Base-by-base conservation (phyloP, 2,329 filamentous ascomycete species). In the Pseudogymnoascus sp. region DNA sequence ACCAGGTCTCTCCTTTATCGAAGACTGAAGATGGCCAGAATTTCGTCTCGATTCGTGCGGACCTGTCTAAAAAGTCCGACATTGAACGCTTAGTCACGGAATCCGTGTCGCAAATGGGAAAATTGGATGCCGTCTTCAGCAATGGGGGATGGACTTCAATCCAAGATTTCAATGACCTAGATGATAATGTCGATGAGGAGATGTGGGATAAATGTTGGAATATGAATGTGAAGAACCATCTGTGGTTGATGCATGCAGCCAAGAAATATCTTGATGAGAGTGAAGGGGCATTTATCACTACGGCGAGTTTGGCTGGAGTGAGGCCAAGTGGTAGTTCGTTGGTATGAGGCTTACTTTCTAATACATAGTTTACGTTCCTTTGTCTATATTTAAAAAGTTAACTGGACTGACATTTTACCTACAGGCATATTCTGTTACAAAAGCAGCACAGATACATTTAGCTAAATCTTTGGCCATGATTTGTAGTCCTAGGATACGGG, bases 51-150 rank as follows among this genome's bases (percentile, higher is more conserved):
- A 75, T 93, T 67, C 80, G 86, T 71, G 90, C 86, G 70, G 89
- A 93, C 73, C 80, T 89, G 50, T 84, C 83, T 15, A 77, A 79
- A 5, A 80, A 83, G 35, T 73, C 76, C 1, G 88, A 89, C 26
- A 84, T 89, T 66, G 74, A 78, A 59, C 77, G 78, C 0, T 79
- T 87, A 0, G 83, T 93, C 0, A 75, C 81, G 17, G 80, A 87
- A 50, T 82, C 84, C 1, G 78, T 87, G 59, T 75, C 80, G 26
- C 75, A 74, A n/a, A 79, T 91, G 66, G 88, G 87, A 4, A 84
- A 87, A 1, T 74, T 95, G n/a, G 90, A 95, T 75, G 81, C 91
- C 42, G 78, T 95, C 53, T 84, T 93, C 69, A 89, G 88, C 2
- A 95, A 95, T 73, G 88, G 88, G 7, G 82, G 82, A 2, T 84